These are phyloP conservation scores for Omphalotus olearius DNA, from an alignment of 1,284 basidiomycete species.

Conservation along the genomic window DNA sequence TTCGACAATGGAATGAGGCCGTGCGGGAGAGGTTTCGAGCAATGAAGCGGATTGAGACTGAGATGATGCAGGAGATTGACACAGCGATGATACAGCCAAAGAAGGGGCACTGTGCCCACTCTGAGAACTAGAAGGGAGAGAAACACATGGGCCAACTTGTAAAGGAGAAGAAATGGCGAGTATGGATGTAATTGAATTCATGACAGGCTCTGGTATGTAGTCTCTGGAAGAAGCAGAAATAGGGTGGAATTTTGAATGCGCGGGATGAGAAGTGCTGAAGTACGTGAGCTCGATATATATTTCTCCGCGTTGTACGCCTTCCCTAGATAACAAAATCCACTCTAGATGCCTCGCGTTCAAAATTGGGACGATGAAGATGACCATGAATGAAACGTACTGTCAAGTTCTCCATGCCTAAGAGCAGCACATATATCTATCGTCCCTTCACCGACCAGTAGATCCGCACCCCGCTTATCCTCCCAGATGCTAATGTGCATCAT, in stretches of 20 bases:
- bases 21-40: no score
- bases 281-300: constrained; percentile 2
- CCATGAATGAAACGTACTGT: neutral
- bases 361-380: neutral
- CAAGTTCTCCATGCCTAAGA: neutral
- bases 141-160: no score
- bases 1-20: no score
- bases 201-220: no score
- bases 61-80: no score
- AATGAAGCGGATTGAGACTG: no score
- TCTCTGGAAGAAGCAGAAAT: no score
- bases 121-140: no score
- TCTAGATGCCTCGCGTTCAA: neutral
- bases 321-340: neutral
- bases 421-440: neutral
- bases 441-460: neutral
- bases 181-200: no score
- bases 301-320: constrained; percentile 2
- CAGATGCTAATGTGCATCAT: constrained; percentile 5
- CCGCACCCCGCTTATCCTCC: neutral
- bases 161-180: no score
- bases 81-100: no score
- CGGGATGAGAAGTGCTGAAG: neutral
- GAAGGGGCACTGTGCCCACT: no score
- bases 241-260: neutral